phyloP scores from a whole-genome alignment of 768 basidiomycete species.

The Serendipita sp. region DNA sequence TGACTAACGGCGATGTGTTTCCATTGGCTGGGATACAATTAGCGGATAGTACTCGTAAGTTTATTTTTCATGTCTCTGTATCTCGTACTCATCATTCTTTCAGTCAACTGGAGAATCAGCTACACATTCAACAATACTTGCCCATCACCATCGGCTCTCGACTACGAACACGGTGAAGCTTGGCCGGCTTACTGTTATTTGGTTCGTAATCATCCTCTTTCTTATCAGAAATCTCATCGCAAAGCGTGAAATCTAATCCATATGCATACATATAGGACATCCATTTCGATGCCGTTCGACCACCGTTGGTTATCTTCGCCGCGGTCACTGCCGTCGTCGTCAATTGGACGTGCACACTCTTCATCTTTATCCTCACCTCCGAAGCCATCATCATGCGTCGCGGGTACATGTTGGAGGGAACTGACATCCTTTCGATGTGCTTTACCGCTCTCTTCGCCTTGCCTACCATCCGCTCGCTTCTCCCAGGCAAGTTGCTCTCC shows the following conservation, averaged over 20 bases:
- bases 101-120: not conserved
- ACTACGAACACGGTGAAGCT: not conserved
- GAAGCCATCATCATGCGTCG: constrained; percentile 2
- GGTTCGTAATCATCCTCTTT: not conserved
- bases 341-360: not conserved
- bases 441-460: constrained; percentile 5
- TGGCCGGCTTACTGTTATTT: not conserved
- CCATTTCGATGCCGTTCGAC: not conserved
- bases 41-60: not conserved
- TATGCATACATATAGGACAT: not conserved
- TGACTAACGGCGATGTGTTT: not conserved
- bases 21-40: not conserved
- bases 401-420: not conserved
- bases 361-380: constrained; percentile 5
- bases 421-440: not conserved
- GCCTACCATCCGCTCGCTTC: not conserved
- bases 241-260: not conserved
- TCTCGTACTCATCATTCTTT: not conserved
- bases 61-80: not conserved
- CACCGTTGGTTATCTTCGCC: not conserved
- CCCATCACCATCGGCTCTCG: not conserved
- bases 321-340: not conserved
- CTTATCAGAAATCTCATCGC: not conserved
- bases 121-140: not conserved
- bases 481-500: not conserved